phyloP scores from a whole-genome alignment of 2,329 filamentous ascomycete genomes.

The Plenodomus lindquistii region DNA sequence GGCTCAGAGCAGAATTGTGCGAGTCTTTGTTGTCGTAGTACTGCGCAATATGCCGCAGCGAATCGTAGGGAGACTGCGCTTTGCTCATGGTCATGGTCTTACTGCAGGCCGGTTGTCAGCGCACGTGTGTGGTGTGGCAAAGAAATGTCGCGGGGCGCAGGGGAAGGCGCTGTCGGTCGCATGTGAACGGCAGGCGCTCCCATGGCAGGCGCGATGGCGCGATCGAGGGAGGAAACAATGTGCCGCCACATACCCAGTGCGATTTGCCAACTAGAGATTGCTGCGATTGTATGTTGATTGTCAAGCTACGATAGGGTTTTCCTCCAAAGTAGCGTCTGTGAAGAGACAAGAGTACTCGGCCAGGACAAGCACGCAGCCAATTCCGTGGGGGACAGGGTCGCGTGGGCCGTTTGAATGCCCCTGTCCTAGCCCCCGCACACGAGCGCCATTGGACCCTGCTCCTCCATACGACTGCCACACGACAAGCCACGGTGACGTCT shows the following conservation, averaged over 20 bases:
- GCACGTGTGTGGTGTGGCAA: not conserved
- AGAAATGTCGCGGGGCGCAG: not conserved
- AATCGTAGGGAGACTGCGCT: constrained; percentile 35
- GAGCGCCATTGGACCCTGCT: constrained; percentile 12
- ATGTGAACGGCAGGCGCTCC: constrained; percentile 10
- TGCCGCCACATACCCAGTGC: constrained; percentile 1
- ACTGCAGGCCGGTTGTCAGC: not conserved
- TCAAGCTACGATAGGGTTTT: constrained; percentile 1
- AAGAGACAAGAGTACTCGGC: constrained; percentile 2
- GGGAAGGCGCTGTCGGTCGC: constrained; percentile 2
- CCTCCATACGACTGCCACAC: constrained; percentile 2
- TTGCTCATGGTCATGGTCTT: constrained; percentile 28
- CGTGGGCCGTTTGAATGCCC: constrained; percentile 17
- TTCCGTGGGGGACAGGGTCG: constrained; percentile 12
- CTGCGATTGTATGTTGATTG: not conserved
- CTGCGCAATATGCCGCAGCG: constrained; percentile 66
- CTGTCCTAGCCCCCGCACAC: constrained; percentile 16
- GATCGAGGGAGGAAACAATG: not conserved
- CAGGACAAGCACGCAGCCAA: constrained; percentile 3
- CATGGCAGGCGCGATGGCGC: constrained; percentile 1
- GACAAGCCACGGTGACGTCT: constrained; percentile 20
- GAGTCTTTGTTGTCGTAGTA: constrained; percentile 78
- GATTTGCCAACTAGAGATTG: not conserved
- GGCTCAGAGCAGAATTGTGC: constrained; percentile 74
- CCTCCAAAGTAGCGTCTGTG: not conserved